Evolutionary conservation across 805 yeast species (phyloP).

Genomic region (Metschnikowia bowlesiae): DNA sequence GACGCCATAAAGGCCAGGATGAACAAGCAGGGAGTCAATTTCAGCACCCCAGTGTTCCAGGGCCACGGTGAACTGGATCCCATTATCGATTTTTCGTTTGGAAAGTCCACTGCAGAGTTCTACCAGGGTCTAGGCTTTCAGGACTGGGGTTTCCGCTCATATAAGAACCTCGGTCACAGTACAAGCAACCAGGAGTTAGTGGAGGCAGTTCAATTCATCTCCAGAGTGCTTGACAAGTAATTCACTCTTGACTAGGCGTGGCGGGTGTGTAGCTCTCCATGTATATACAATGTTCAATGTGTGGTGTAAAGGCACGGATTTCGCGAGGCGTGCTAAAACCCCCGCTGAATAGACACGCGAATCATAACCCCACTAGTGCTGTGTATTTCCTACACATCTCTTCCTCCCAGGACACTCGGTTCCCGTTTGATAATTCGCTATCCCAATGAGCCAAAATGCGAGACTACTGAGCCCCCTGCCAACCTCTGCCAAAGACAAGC

Average conservation of each 20-base stretch:
- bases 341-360: not conserved
- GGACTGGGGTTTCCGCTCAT: conserved; percentile 44
- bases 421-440: not conserved
- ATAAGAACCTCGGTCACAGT: conserved; percentile 64
- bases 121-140: conserved; percentile 45
- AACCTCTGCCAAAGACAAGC: conserved; percentile 54
- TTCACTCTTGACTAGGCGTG: not conserved
- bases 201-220: conserved; percentile 41
- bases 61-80: conserved; percentile 86
- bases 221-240: conserved; percentile 17
- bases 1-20: conserved; percentile 13
- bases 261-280: not conserved
- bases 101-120: conserved; percentile 39
- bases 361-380: not conserved
- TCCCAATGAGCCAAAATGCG: not conserved
- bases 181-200: conserved; percentile 62
- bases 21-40: conserved; percentile 38
- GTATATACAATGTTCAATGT: not conserved
- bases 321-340: not conserved
- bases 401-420: not conserved
- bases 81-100: conserved; percentile 45
- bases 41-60: conserved; percentile 71
- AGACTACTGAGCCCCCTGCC: not conserved
- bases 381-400: not conserved
- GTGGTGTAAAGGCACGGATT: conserved; percentile 3